Evolutionary conservation across 2,329 filamentous ascomycete species (phyloP).

Genomic region (Sarocladium kiliense): DNA sequence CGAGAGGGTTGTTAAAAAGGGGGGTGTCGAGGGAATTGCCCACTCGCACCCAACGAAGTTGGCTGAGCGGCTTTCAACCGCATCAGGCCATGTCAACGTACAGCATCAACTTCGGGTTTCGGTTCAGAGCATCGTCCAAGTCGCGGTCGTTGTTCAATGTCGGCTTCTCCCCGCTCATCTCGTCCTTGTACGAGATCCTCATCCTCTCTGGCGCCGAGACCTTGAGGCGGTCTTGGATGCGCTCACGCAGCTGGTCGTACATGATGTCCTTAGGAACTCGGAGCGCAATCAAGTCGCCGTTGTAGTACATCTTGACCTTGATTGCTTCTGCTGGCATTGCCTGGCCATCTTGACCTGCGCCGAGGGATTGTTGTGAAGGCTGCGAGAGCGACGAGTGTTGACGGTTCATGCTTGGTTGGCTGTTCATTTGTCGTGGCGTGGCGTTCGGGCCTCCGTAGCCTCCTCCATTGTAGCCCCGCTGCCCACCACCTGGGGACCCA

Average conservation of each 20-base stretch:
- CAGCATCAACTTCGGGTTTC: slow-evolving; percentile 83
- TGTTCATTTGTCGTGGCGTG: slow-evolving; percentile 39
- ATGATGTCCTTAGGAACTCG: slow-evolving; percentile 77
- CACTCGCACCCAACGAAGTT: not conserved
- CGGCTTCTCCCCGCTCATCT: slow-evolving; percentile 68
- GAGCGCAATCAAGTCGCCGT: slow-evolving; percentile 87
- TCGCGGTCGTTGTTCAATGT: slow-evolving; percentile 75
- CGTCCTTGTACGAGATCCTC: slow-evolving; percentile 80
- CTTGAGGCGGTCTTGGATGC: slow-evolving; percentile 79
- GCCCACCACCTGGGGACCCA: slow-evolving; percentile 54
- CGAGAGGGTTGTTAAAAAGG: not conserved
- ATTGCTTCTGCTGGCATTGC: slow-evolving; percentile 47
- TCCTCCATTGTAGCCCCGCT: slow-evolving; percentile 55
- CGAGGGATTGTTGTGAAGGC: slow-evolving; percentile 14
- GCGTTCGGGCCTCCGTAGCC: slow-evolving; percentile 50
- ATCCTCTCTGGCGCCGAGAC: slow-evolving; percentile 64
- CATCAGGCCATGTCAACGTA: slow-evolving; percentile 50
- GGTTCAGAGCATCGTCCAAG: slow-evolving; percentile 70
- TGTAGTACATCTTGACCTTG: slow-evolving; percentile 94
- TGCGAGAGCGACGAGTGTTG: slow-evolving; percentile 45
- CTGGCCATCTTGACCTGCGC: slow-evolving; percentile 18
- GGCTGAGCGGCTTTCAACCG: slow-evolving; percentile 11
- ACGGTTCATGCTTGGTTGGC: slow-evolving; percentile 25
- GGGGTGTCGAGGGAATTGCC: not conserved
- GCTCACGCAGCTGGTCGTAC: slow-evolving; percentile 73